A percentile compares a stretch with the other conserved stretches of the same genome.
Evolutionary conservation across 495 filamentous ascomycete species (phyloP).

Genomic region (Pyrenula aspistea): DNA sequence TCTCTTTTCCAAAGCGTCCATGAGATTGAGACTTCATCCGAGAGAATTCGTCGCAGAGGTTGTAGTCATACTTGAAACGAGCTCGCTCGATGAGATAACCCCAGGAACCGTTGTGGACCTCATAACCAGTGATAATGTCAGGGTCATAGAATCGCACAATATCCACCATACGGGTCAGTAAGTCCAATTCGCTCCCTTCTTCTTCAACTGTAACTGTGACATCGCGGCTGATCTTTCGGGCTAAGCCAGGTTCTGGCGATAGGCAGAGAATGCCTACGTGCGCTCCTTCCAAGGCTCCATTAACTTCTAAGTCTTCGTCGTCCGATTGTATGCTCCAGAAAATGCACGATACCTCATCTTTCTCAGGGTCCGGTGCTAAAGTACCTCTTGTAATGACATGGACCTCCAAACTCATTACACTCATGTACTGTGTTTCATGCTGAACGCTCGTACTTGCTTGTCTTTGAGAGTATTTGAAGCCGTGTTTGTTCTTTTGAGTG

Average conservation of each 20-base stretch:
- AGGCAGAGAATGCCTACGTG: conserved; percentile 58
- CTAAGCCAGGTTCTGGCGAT: conserved; percentile 38
- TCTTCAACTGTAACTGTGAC: conserved; percentile 50
- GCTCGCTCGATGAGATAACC: conserved; percentile 91
- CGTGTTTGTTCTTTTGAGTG: conserved; percentile 74
- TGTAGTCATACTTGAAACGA: conserved; percentile 71
- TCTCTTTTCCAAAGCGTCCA: conserved; percentile 72
- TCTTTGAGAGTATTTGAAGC: conserved; percentile 81
- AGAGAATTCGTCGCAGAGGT: conserved; percentile 82
- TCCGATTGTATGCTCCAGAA: conserved; percentile 86
- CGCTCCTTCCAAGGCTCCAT: conserved; percentile 37
- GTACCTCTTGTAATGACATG: conserved; percentile 81
- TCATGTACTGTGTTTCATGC: conserved; percentile 90
- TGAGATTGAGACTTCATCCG: conserved; percentile 72
- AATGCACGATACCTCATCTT: conserved; percentile 80
- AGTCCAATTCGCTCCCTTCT: conserved; percentile 69
- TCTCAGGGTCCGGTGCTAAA: conserved; percentile 73
- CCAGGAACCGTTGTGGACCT: conserved; percentile 89
- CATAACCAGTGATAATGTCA: conserved; percentile 90
- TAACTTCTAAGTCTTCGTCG: conserved; percentile 40
- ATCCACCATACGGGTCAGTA: conserved; percentile 72
- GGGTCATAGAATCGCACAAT: conserved; percentile 78
- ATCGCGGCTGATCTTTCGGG: conserved; percentile 32
- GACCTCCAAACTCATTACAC: conserved; percentile 88
- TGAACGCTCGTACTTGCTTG: conserved; percentile 61